Conservation (phyloP, 2,329 filamentous ascomycete genomes). For the Phialophora expanda region DNA sequence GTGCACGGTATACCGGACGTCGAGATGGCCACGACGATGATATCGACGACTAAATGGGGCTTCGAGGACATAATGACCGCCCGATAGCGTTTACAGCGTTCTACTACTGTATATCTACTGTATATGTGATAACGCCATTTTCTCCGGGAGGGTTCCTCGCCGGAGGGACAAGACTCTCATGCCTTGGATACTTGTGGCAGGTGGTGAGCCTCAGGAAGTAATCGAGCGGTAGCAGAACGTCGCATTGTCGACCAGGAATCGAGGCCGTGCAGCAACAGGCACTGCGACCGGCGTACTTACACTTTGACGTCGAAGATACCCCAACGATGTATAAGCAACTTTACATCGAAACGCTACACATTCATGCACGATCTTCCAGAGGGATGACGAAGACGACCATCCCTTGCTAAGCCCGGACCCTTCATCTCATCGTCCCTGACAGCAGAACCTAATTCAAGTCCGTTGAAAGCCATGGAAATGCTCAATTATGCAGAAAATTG, state of each 20-base stretch:
- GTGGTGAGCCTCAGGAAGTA: too few species aligned
- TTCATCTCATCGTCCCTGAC: background rate
- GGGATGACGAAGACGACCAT: background rate
- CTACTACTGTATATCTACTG: background rate
- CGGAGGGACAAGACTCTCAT: background rate
- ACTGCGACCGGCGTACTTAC: background rate
- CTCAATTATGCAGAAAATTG: background rate
- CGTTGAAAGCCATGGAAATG: background rate
- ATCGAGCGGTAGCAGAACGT: background rate
- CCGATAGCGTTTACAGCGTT: background rate
- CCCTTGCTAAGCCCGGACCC: background rate
- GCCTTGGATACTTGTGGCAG: background rate
- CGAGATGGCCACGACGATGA: background rate
- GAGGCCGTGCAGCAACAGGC: background rate
- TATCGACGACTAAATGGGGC: constrained; percentile 10
- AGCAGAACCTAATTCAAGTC: background rate
- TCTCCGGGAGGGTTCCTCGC: too few species aligned
- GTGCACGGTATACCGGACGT: background rate
- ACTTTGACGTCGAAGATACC: background rate
- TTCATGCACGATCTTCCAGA: background rate
- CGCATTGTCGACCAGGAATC: background rate
- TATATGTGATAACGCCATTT: background rate
- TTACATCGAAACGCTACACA: background rate
- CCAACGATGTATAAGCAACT: background rate
- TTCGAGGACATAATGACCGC: background rate